Percentiles rank a stretch among this genome's conserved stretches.
Evolutionary conservation across 257 asterid genomes (phyloP).

Genomic region (Knoxia roxburghii): DNA sequence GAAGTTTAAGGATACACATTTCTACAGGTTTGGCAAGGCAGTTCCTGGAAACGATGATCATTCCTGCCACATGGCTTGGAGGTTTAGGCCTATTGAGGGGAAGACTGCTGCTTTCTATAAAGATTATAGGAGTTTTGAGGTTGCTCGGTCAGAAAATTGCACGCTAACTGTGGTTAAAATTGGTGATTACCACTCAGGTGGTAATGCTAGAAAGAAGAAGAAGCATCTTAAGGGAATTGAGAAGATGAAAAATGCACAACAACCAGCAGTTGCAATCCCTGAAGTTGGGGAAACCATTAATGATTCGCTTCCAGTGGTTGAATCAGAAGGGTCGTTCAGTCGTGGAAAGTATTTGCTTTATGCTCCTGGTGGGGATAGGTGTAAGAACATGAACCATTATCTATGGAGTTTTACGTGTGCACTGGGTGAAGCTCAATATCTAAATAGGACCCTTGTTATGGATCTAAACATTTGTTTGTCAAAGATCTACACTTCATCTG

Average conservation of each 20-base stretch:
- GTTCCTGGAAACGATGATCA: conserved; percentile 52
- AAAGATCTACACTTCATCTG: conserved; percentile 53
- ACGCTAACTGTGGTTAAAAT: conserved; percentile 52
- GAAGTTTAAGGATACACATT: conserved; percentile 56
- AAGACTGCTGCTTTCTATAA: conserved; percentile 50
- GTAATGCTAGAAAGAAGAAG: conserved; percentile 70
- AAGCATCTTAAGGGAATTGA: conserved; percentile 43
- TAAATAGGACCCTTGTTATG: conserved; percentile 85
- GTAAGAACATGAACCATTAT: conserved; percentile 78
- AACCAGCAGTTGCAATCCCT: conserved; percentile 46
- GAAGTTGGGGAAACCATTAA: conserved; percentile 50
- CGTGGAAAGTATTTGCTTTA: conserved; percentile 66
- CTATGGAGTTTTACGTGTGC: conserved; percentile 82
- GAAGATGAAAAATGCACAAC: conserved; percentile 42
- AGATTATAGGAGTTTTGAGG: conserved; percentile 64
- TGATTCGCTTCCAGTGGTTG: conserved; percentile 50
- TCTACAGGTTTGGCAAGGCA: conserved; percentile 74
- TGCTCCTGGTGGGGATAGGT: conserved; percentile 74
- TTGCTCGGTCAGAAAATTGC: conserved; percentile 55
- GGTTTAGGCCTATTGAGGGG: conserved; percentile 75
- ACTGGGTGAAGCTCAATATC: conserved; percentile 82
- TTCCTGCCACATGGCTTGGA: conserved; percentile 94
- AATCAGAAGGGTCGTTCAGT: conserved; percentile 53
- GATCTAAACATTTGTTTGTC: conserved; percentile 71
- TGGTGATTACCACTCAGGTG: conserved; percentile 86